These are phyloP conservation scores for Mycena filopes DNA, from an alignment of 768 basidiomycete genomes.

Conservation along the genomic window DNA sequence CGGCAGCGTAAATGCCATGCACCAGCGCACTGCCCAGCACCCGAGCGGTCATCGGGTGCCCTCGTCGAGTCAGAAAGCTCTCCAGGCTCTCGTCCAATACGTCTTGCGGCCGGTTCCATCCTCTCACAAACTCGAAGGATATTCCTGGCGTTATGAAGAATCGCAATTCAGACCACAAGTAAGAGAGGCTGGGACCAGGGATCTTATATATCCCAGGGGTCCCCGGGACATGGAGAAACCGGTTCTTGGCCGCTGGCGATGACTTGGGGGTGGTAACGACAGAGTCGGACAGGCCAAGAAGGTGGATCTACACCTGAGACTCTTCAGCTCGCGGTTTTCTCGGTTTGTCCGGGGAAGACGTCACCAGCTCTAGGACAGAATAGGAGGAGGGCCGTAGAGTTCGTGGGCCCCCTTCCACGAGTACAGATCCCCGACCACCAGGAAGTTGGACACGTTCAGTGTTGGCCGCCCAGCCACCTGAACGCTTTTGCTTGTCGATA, in stretches of 20 bases:
- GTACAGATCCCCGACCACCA: conserved; percentile 49
- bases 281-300: conserved; percentile 68
- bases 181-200: conserved; percentile 53
- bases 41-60: conserved; percentile 78
- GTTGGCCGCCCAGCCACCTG: conserved; percentile 88
- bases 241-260: conserved; percentile 79
- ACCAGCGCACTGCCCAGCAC: conserved; percentile 83
- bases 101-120: conserved; percentile 50
- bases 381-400: conserved; percentile 84
- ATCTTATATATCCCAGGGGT: conserved; percentile 62
- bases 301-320: conserved; percentile 70
- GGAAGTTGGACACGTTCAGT: conserved; percentile 64
- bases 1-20: conserved; percentile 94
- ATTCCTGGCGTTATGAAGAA: conserved; percentile 62
- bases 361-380: conserved; percentile 84
- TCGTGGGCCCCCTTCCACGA: conserved; percentile 89
- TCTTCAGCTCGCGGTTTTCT: conserved; percentile 18
- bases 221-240: conserved; percentile 74
- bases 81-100: conserved; percentile 83
- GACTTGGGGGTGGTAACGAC: conserved; percentile 74
- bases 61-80: conserved; percentile 76
- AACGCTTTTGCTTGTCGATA: conserved; percentile 68
- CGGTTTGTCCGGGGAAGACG: not conserved
- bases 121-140: conserved; percentile 67
- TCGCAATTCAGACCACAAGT: conserved; percentile 53